These are phyloP conservation scores for Colletotrichum shisoi DNA, from an alignment of 2,329 filamentous ascomycete species.

Conservation along the genomic window DNA sequence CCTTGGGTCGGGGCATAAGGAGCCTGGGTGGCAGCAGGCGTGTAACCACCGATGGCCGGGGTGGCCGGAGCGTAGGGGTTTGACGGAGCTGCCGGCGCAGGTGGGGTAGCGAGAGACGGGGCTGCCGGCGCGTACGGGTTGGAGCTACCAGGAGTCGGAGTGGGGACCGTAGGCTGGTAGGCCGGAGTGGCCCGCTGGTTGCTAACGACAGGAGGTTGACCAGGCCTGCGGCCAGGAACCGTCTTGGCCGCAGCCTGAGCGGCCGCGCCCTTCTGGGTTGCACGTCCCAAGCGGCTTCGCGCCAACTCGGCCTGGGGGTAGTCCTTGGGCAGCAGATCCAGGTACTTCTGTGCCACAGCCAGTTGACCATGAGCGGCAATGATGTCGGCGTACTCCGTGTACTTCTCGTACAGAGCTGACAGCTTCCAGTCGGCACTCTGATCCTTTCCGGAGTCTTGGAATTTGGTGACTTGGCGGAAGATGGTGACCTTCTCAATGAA, in stretches of 20 bases:
- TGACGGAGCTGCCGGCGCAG: slow-evolving; percentile 42
- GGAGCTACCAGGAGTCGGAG: slow-evolving; percentile 14
- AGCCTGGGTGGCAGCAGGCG: slow-evolving; percentile 47
- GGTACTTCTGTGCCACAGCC: slow-evolving; percentile 85
- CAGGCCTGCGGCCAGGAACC: slow-evolving; percentile 40
- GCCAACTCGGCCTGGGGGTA: slow-evolving; percentile 90
- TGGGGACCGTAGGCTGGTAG: slow-evolving; percentile 24
- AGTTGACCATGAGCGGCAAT: slow-evolving; percentile 89
- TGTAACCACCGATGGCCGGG: slow-evolving; percentile 41
- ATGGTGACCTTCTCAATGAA: slow-evolving; percentile 99
- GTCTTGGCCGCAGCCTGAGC: slow-evolving; percentile 48
- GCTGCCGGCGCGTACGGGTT: slow-evolving; percentile 42
- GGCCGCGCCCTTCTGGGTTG: slow-evolving; percentile 67
- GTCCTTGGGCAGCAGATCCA: slow-evolving; percentile 81
- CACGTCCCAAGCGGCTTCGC: slow-evolving; percentile 82
- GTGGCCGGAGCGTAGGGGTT: slow-evolving; percentile 48
- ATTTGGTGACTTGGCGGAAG: slow-evolving; percentile 93
- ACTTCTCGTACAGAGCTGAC: slow-evolving; percentile 86
- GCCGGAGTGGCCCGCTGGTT: slow-evolving; percentile 19
- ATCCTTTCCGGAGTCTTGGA: slow-evolving; percentile 77
- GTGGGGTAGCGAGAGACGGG: slow-evolving; percentile 49
- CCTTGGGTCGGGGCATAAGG: slow-evolving; percentile 54
- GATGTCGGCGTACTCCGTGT: slow-evolving; percentile 96
- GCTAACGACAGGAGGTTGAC: slow-evolving; percentile 41
- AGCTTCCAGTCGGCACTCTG: slow-evolving; percentile 88